Conservation (phyloP, 352 stramenopile genomes). For the Phytophthora parvispora region DNA sequence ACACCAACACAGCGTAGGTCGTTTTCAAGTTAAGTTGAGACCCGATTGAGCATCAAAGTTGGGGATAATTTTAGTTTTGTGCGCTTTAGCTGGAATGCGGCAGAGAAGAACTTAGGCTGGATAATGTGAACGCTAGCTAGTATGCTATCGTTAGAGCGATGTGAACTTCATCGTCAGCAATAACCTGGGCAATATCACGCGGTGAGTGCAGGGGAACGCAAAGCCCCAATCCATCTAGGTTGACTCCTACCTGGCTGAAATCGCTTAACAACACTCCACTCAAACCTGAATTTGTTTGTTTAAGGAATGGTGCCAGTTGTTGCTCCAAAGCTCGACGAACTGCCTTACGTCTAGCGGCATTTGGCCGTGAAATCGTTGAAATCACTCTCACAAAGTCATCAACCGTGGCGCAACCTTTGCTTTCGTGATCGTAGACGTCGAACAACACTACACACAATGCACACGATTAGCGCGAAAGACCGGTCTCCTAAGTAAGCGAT, state of each 20-base stretch:
- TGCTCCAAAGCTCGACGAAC: constrained; percentile 13
- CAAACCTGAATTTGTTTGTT: neutral
- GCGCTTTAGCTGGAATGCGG: neutral
- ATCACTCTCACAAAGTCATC: constrained; percentile 45
- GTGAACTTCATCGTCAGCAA: constrained; percentile 23
- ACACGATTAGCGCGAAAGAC: neutral
- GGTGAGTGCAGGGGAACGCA: neutral
- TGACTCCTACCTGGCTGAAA: constrained; percentile 23
- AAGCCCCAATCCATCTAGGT: neutral
- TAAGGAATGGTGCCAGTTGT: constrained; percentile 20
- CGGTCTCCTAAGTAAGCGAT: too few relatives aligned
- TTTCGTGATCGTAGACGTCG: constrained; percentile 47
- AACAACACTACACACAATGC: constrained; percentile 44
- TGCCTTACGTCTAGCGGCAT: neutral
- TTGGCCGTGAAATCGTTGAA: constrained; percentile 11
- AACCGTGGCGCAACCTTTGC: constrained; percentile 35
- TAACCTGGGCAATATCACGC: constrained; percentile 8
- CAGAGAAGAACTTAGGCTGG: neutral
- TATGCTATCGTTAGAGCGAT: constrained; percentile 21
- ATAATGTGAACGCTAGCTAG: constrained; percentile 14
- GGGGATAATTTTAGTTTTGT: constrained; percentile 30
- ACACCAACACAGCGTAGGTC: neutral
- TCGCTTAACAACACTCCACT: constrained; percentile 16
- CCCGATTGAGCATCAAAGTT: neutral
- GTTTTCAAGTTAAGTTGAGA: constrained; percentile 25